Base-by-base conservation (phyloP, 208 protist genomes). In the Herpetomonas tarakana region DNA sequence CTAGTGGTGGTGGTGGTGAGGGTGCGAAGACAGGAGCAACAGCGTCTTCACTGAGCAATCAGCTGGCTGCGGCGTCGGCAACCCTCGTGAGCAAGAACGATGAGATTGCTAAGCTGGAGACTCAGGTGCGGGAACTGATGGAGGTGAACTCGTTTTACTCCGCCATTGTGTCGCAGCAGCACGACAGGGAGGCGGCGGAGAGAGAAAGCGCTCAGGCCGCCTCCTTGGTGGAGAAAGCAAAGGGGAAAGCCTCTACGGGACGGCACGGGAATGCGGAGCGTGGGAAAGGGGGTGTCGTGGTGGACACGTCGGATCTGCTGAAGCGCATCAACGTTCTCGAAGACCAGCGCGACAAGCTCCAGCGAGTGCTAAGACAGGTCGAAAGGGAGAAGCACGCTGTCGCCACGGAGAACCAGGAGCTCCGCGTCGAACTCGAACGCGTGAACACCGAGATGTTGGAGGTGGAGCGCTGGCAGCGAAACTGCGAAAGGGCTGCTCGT, bases 111-210 rank as follows among this genome's bases (percentile, higher is more conserved):
- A 66, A 50, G 25, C 63, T 90, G 27, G 79, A 91, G 51, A 65
- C 28, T n/a, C 79, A 84, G 26, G 58, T 90, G 19, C 73, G 71
- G n/a, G 88, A 91, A 51, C 60, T 94, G 25, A 76, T 64, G 68
- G 88, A 94, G 58, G 72, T 91, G 3, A 91, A 91, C 59, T 62
- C 78, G 4, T 88, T 94, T 51, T 94, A 94, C 58, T 79, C 83
- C 18, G 78, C 76, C 30, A 89, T 94, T 59, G 83, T 90, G 4
- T 66, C 72, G 0, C 88, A 90, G 35, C 83, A 86, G 50, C 83
- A 86, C 58, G 69, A 82, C 25, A 73, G 80, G 62, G 79, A 86
- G n/a, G n/a, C n/a, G n/a, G n/a, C n/a, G n/a, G n/a, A n/a, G n/a
- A n/a, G n/a, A n/a, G n/a, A n/a, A n/a, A n/a, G n/a, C n/a, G n/a